Conservation (phyloP, 2,329 filamentous ascomycete genomes). For the Colletotrichum theobromicola region DNA sequence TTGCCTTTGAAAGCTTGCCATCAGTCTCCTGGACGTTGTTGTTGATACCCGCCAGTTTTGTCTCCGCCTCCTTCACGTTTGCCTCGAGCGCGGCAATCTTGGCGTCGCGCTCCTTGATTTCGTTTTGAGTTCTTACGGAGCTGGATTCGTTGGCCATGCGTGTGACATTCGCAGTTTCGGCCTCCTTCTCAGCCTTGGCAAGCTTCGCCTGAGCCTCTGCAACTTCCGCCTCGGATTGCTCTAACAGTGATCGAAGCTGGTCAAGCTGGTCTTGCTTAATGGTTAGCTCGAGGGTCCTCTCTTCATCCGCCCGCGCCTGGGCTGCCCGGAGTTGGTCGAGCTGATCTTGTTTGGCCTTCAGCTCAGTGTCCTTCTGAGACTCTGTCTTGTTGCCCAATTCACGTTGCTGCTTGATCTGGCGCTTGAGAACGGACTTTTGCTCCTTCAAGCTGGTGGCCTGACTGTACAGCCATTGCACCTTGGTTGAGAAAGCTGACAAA, state of each 20-base stretch:
- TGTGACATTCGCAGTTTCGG: conserved; percentile 40
- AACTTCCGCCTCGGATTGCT: conserved; percentile 42
- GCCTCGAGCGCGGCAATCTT: conserved; percentile 46
- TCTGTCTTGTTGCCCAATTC: conserved; percentile 91
- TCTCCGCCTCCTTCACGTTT: conserved; percentile 40
- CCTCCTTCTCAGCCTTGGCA: conserved; percentile 50
- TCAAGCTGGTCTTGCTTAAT: conserved; percentile 58
- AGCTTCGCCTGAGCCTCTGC: conserved; percentile 53
- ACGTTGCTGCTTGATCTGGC: conserved; percentile 94
- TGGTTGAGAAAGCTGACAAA: conserved; percentile 75
- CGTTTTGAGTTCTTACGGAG: conserved; percentile 29
- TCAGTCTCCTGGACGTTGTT: conserved; percentile 29
- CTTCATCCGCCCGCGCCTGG: conserved; percentile 25
- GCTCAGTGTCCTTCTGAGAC: conserved; percentile 68
- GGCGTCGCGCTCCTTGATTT: conserved; percentile 43
- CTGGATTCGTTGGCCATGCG: conserved; percentile 25
- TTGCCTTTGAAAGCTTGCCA: conserved; percentile 43
- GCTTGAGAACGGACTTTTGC: conserved; percentile 86
- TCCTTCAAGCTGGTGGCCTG: conserved; percentile 81
- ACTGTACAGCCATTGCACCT: conserved; percentile 79
- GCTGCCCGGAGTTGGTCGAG: conserved; percentile 45
- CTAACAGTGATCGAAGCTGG: conserved; percentile 35
- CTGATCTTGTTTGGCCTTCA: conserved; percentile 63
- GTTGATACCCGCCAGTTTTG: conserved; percentile 35
- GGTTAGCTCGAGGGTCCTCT: conserved; percentile 68